Evolutionary conservation across 2,329 filamentous ascomycete genomes (phyloP).

Genomic region (Diplodia mutila): DNA sequence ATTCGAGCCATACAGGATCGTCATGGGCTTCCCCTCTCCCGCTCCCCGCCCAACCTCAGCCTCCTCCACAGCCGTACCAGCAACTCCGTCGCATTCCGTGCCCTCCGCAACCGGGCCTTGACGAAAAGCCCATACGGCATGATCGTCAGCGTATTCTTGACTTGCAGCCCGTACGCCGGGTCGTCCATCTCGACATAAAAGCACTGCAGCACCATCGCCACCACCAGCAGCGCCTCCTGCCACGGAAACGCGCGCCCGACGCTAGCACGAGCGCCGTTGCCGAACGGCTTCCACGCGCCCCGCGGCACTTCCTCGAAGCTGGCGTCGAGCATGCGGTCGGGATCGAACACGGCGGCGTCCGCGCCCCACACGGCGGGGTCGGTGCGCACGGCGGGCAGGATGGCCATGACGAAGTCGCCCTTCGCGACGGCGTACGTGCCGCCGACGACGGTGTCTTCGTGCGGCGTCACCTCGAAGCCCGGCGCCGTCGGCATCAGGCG

Average conservation of each 20-base stretch:
- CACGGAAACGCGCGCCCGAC: constrained; percentile 60
- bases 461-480: constrained; percentile 47
- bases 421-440: constrained; percentile 45
- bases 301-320: constrained; percentile 46
- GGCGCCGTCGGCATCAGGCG: constrained; percentile 60
- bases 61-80: too few species aligned
- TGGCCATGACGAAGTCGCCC: constrained; percentile 37
- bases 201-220: constrained; percentile 49
- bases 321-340: constrained; percentile 53
- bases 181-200: constrained; percentile 51
- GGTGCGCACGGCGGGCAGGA: constrained; percentile 44
- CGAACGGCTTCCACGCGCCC: constrained; percentile 58
- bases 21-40: too few species aligned
- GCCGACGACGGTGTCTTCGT: constrained; percentile 36
- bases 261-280: constrained; percentile 57
- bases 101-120: too few species aligned
- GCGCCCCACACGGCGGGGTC: constrained; percentile 50
- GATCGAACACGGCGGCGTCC: constrained; percentile 49
- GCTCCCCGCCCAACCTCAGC: too few species aligned
- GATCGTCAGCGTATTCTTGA: constrained; percentile 51
- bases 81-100: too few species aligned
- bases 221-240: constrained; percentile 56
- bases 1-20: constrained; percentile 46
- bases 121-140: constrained; percentile 51
- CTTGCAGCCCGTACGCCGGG: constrained; percentile 48